Evolutionary conservation across 2,329 filamentous ascomycete species (phyloP).

Genomic region (Diaporthe nobilis): DNA sequence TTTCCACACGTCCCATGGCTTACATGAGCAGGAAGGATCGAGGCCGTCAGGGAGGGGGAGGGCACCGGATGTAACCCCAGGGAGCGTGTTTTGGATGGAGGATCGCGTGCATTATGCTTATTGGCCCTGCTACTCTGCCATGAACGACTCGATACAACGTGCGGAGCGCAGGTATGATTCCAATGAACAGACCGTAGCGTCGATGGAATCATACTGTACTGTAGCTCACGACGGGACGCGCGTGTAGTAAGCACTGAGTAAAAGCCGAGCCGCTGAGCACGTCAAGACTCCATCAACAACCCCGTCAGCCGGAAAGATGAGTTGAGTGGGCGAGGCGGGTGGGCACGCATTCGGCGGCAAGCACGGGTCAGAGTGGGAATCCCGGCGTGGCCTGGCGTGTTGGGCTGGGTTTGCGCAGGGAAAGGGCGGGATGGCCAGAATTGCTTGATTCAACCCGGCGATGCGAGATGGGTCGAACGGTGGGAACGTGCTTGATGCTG

Average conservation of each 20-base stretch:
- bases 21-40: slow-evolving; percentile 14
- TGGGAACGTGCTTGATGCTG: slow-evolving; percentile 24
- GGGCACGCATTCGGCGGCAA: slow-evolving; percentile 22
- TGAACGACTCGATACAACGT: slow-evolving; percentile 29
- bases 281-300: not conserved
- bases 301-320: not conserved
- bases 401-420: not conserved
- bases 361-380: slow-evolving; percentile 20
- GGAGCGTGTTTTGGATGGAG: slow-evolving; percentile 13
- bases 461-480: slow-evolving; percentile 32
- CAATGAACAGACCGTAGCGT: not conserved
- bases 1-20: not conserved
- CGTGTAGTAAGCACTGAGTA: not conserved
- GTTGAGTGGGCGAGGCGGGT: not conserved
- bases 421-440: slow-evolving; percentile 22
- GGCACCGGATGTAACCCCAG: slow-evolving; percentile 3
- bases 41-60: not conserved
- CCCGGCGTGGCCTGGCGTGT: not conserved
- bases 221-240: not conserved
- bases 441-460: slow-evolving; percentile 26
- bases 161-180: not conserved
- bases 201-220: not conserved
- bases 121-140: slow-evolving; percentile 11
- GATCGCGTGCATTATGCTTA: slow-evolving; percentile 28
- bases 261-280: not conserved